Base-by-base conservation (phyloP, 164 flowering plant species). In the Dillenia suffruticosa region DNA sequence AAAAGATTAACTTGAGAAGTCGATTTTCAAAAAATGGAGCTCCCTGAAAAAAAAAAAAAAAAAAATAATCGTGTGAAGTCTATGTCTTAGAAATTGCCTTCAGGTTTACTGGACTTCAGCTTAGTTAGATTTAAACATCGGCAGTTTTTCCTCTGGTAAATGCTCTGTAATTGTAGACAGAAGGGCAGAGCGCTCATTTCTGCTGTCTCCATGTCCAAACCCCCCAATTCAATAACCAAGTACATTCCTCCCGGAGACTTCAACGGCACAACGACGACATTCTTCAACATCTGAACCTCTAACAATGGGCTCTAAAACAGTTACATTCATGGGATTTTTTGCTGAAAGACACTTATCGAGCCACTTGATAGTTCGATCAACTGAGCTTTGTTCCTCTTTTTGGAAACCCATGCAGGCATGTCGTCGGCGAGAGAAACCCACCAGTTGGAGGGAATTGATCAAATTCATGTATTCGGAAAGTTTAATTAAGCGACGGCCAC, bases 171-270 rank as follows among this genome's bases (percentile, higher is more conserved):
- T 76, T 69, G 86, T 79, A 76, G 68, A 59, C 61, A 92, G 87
- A 61, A 86, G 83, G 72, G 79, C 74, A 72, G 87, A 72, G 46
- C 84, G 86, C 68, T 92, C 92, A 50, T 86, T 90, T 71, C 82
- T 74, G 65, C 77, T 84, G 66, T 92, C 98, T 70, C 97, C 98
- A 56, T 88, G 82, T 51, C 98, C 98, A 81, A 92, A 92, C 2
- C 97, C 98, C 64, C 97, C 97, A 70, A 92, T 72, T 83, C 86
- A 90, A 52, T 76, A 92, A 63, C 98, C 98, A 68, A 96, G 76
- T 24, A 90, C 87, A 74, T 81, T 79, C 61, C 92, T 74, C 63
- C 32, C 72, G 8, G 78, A 79, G 43, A 84, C 90, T 78, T 90
- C 97, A 60, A 75, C 68, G n/a, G 97, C 97, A 77, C 89, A 90